These are phyloP conservation scores for Globisporangium polare DNA, from an alignment of 352 stramenopile species.

Conservation along the genomic window DNA sequence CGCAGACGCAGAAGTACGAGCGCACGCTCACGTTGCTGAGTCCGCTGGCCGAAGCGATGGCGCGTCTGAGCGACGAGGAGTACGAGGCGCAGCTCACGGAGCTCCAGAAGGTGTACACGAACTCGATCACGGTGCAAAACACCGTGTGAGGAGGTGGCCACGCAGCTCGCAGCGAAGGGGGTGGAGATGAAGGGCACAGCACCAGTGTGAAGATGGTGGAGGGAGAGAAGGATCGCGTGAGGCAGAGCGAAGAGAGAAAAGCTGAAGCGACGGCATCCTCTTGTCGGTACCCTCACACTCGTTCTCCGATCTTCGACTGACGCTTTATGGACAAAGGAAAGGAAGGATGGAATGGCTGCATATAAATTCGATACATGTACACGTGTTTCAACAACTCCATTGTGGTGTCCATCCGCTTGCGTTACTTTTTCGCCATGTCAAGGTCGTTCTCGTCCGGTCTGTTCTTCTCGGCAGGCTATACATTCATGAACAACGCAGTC, in stretches of 20 bases:
- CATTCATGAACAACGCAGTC: too few relatives aligned
- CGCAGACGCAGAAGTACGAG: conserved; percentile 80
- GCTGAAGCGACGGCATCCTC: not conserved
- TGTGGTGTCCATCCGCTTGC: not conserved
- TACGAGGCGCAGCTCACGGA: conserved; percentile 71
- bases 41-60: conserved; percentile 73
- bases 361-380: too few relatives aligned
- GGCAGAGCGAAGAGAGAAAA: conserved; percentile 1
- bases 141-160: conserved; percentile 47
- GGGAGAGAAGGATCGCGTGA: not conserved
- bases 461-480: too few relatives aligned
- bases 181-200: not conserved
- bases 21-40: conserved; percentile 57
- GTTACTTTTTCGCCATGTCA: too few relatives aligned
- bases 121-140: conserved; percentile 42
- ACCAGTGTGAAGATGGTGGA: conserved; percentile 4
- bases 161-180: not conserved
- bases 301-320: too few relatives aligned
- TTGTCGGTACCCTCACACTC: not conserved
- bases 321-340: not conserved
- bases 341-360: not conserved
- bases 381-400: not conserved
- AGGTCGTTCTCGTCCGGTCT: too few relatives aligned
- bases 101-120: conserved; percentile 76
- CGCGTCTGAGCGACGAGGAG: conserved; percentile 61